phyloP scores from a whole-genome alignment of 805 yeast species.

The Zygosaccharomyces pseudorouxii region DNA sequence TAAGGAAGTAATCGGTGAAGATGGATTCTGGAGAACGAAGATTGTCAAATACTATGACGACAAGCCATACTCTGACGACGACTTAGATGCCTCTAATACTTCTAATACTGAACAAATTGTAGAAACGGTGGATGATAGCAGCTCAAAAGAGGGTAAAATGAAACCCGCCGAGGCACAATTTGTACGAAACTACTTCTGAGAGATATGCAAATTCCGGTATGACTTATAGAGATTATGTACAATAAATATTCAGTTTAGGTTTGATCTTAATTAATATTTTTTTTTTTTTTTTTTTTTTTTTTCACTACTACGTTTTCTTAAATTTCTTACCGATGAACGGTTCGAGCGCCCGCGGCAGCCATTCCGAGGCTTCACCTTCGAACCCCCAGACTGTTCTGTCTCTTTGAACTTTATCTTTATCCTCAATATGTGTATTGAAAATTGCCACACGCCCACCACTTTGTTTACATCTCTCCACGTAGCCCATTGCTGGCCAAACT shows the following conservation, averaged over 20 bases:
- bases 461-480: constrained; percentile 67
- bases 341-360: constrained; percentile 61
- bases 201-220: not conserved
- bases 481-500: constrained; percentile 91
- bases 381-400: constrained; percentile 61
- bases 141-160: not conserved
- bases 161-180: not conserved
- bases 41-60: constrained; percentile 34
- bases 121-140: constrained; percentile 1
- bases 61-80: constrained; percentile 7
- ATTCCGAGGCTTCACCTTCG: constrained; percentile 71
- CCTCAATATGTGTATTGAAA: constrained; percentile 66
- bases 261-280: not conserved
- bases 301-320: constrained; percentile 14
- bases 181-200: not conserved
- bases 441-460: constrained; percentile 82
- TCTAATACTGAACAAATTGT: not conserved
- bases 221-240: not conserved
- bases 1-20: constrained; percentile 55
- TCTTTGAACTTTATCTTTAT: constrained; percentile 39
- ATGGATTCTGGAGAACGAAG: constrained; percentile 69
- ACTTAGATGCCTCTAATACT: not conserved
- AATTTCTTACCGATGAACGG: constrained; percentile 41
- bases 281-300: not conserved
- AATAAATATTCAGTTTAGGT: not conserved